These are phyloP conservation scores for Saccharum hybrid DNA, from an alignment of 202 grass and related monocot genomes.

Conservation along the genomic window DNA sequence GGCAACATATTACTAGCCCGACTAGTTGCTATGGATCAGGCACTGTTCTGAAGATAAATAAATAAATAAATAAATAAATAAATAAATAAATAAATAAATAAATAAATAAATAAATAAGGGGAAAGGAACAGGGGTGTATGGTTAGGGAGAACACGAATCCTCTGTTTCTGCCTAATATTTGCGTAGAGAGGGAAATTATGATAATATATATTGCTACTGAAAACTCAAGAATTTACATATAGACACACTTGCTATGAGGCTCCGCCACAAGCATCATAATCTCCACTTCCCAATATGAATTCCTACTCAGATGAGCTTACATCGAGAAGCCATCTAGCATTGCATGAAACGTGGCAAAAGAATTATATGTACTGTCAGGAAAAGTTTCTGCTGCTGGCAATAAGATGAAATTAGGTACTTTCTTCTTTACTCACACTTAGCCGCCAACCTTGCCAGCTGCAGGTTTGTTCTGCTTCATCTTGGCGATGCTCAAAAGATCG, in stretches of 20 bases:
- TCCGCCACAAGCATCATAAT: constrained; percentile 12
- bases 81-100: too few species aligned
- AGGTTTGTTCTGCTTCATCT: constrained; percentile 77
- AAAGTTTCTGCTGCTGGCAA: constrained; percentile 11
- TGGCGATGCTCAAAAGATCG: constrained; percentile 88
- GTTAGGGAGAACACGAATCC: not conserved
- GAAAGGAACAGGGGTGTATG: not conserved
- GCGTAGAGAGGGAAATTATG: not conserved
- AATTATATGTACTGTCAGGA: constrained; percentile 40
- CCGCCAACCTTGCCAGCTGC: constrained; percentile 52
- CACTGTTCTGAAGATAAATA: too few species aligned
- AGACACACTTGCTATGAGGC: not conserved
- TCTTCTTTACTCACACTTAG: constrained; percentile 23
- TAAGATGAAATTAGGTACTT: not conserved
- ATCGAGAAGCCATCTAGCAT: constrained; percentile 9
- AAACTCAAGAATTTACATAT: constrained; percentile 30
- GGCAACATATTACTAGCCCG: too few species aligned
- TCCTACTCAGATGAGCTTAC: constrained; percentile 36
- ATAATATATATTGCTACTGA: not conserved
- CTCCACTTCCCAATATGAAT: constrained; percentile 19
- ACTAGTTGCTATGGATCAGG: too few species aligned
- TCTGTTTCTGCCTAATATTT: constrained; percentile 8
- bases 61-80: too few species aligned
- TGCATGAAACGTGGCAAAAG: constrained; percentile 31
- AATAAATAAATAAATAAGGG: too few species aligned